These are phyloP conservation scores for Stephanodiscus minutulus DNA, from an alignment of 108 stramenopile species.

Conservation along the genomic window DNA sequence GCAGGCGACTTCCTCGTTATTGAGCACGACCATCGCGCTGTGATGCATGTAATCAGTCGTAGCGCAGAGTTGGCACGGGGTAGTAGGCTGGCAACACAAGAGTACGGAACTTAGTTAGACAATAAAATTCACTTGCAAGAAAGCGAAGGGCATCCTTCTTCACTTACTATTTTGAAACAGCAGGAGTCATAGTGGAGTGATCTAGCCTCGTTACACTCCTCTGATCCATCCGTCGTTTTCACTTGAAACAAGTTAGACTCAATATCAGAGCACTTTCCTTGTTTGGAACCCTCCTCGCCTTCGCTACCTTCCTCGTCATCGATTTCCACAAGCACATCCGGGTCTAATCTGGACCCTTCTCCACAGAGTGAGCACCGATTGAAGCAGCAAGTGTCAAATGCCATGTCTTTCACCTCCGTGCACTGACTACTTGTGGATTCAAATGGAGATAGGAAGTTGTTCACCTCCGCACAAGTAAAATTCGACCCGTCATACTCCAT, in stretches of 20 bases:
- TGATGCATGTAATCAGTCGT: conserved; percentile 45
- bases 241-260: conserved; percentile 41
- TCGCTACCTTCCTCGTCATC: conserved; percentile 26
- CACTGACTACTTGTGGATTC: conserved; percentile 41
- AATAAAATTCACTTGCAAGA: neutral
- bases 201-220: conserved; percentile 33
- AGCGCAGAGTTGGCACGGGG: conserved; percentile 43
- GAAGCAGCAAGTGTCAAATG: conserved; percentile 37
- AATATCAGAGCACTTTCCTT: conserved; percentile 31
- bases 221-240: conserved; percentile 24
- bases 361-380: conserved; percentile 51
- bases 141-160: neutral
- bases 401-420: conserved; percentile 15
- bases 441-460: conserved; percentile 47
- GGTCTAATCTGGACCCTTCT: conserved; percentile 40
- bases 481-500: conserved; percentile 35
- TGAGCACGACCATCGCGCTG: conserved; percentile 32
- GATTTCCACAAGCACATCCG: conserved; percentile 38
- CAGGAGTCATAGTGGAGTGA: conserved; percentile 45
- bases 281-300: conserved; percentile 5
- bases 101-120: neutral
- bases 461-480: conserved; percentile 49
- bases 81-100: conserved; percentile 15
- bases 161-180: conserved; percentile 44
- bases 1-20: conserved; percentile 40